Evolutionary conservation across 345 rosid species (phyloP).

Genomic region (Excoecaria cochinchinensis): DNA sequence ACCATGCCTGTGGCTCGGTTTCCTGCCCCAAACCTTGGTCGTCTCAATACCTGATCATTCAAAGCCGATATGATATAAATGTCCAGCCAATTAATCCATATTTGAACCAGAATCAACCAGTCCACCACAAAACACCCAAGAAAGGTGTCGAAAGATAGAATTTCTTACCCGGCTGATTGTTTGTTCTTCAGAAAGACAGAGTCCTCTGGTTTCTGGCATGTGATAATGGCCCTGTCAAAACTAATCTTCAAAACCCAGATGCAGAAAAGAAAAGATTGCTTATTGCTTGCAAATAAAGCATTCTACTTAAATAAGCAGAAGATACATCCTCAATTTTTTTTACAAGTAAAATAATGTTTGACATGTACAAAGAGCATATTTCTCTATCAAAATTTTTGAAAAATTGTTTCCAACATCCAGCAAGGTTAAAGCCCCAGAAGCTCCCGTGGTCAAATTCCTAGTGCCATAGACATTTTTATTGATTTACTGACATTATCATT

Average conservation of each 20-base stretch:
- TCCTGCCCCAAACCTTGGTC: conserved; percentile 73
- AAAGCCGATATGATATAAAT: conserved; percentile 16
- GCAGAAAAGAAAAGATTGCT: neutral
- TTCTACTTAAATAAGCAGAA: neutral
- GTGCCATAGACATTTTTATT: neutral
- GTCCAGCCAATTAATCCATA: neutral
- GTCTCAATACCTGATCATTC: conserved; percentile 58
- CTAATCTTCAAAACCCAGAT: conserved; percentile 11
- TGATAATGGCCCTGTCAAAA: conserved; percentile 84
- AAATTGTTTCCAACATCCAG: neutral
- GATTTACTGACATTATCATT: neutral
- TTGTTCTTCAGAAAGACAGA: conserved; percentile 96
- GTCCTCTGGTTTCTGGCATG: conserved; percentile 99
- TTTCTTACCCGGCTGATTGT: conserved; percentile 74
- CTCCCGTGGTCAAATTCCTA: no score
- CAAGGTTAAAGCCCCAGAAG: neutral
- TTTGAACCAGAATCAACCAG: neutral
- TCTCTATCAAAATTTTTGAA: neutral
- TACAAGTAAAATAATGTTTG: no score
- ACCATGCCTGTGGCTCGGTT: conserved; percentile 57
- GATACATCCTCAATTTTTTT: neutral
- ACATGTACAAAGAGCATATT: no score
- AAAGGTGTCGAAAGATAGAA: neutral
- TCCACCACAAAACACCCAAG: conserved; percentile 14
- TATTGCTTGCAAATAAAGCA: neutral